Base-by-base conservation (phyloP, 2,329 filamentous ascomycete species). In the Raffaelea ambrosiae region DNA sequence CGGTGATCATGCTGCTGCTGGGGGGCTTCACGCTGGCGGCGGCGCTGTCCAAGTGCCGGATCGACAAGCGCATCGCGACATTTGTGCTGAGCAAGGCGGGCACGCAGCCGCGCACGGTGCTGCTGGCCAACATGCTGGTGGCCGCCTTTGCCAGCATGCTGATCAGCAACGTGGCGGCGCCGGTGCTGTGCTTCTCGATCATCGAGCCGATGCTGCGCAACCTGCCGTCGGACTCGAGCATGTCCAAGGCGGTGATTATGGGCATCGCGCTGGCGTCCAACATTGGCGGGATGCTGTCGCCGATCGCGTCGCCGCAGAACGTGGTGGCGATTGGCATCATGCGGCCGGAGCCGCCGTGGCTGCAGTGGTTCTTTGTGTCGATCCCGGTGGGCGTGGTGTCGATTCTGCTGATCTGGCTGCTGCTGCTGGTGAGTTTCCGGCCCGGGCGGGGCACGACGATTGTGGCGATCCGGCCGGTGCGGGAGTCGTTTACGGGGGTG, bases 91-190 rank as follows among this genome's bases (percentile, higher is more conserved):
- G 89, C 71, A 97, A 95, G 70, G 93, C 93, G 9, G 93, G 93
- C 7, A 96, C 93, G 3, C 85, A 83, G 58, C 93, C 93, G 10
- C 77, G 83, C 48, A 91, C 87, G 3, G 93, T 98, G 3, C 74
- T 98, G 4, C 68, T 98, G n/a, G 93, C 91, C 47, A 96, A 91
- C 68, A 98, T 98, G 93, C 90, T 96, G 58, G 93, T 98, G 39
- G 90, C 91, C 48, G 94, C 93, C 60, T 94, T 98, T 63, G 85
- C 94, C 9, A 96, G 89, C 58, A 98, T 98, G 93, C 88, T 95
- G 74, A 97, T 98, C 60, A 95, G 89, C 68, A 98, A 98, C 57
- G 94, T 98, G 23, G 93, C 93, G 1, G 91, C 94, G 2, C 93
- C 93, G 0, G 93, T 98, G 10, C 76, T 98, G 35, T 98, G 93